phyloP scores from a whole-genome alignment of 768 basidiomycete species.

The Russula sp. region DNA sequence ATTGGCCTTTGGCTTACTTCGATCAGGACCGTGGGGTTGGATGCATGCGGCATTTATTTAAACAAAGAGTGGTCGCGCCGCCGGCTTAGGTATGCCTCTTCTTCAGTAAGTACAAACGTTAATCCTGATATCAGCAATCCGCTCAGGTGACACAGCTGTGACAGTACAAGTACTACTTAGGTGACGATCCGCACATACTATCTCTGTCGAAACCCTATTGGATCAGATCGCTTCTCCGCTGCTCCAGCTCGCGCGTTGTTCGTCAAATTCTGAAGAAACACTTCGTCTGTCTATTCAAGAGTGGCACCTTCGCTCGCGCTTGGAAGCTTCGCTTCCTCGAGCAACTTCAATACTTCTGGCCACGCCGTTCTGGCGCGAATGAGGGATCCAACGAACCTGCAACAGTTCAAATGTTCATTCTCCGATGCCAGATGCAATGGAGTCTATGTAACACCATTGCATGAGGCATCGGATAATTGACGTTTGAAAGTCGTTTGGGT shows the following conservation, averaged over 20 bases:
- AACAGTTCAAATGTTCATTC: not conserved
- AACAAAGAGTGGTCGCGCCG: slow-evolving; percentile 57
- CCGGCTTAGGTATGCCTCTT: slow-evolving; percentile 40
- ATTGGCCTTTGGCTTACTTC: slow-evolving; percentile 46
- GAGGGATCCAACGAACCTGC: not conserved
- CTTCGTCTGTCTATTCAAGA: slow-evolving; percentile 75
- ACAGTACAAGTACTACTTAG: no score
- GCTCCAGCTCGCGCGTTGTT: no score
- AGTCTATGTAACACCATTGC: not conserved
- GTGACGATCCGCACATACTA: no score
- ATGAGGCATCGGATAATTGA: not conserved
- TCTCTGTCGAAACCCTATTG: no score
- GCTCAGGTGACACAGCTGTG: slow-evolving; percentile 46
- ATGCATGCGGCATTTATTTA: slow-evolving; percentile 49
- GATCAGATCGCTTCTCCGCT: no score
- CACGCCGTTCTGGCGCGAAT: no score
- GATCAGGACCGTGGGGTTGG: slow-evolving; percentile 39
- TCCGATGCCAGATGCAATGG: slow-evolving; percentile 2
- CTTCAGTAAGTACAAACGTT: slow-evolving; percentile 65
- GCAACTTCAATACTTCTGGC: slow-evolving; percentile 32
- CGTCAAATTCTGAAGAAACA: no score
- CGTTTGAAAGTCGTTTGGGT: not conserved
- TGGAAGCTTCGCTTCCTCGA: slow-evolving; percentile 20
- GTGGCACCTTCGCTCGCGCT: slow-evolving; percentile 22
- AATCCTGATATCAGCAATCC: slow-evolving; percentile 48